A percentile compares a stretch with the other conserved stretches of the same genome.
phyloP scores from a whole-genome alignment of 108 stramenopile genomes.

The Fistulifera solaris region DNA sequence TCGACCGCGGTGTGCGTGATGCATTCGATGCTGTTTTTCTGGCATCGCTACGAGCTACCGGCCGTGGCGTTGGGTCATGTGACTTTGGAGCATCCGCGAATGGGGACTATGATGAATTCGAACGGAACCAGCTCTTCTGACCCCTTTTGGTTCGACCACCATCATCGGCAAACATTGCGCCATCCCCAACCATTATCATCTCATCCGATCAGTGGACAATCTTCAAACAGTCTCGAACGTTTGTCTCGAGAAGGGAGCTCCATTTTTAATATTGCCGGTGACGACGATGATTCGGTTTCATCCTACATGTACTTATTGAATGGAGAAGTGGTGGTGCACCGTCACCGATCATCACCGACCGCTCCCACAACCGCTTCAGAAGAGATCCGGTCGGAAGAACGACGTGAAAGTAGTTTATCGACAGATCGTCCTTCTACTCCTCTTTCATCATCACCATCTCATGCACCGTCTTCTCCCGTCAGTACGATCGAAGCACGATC shows the following conservation, averaged over 20 bases:
- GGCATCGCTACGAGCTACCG: slow-evolving; percentile 86
- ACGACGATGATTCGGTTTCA: slow-evolving; percentile 18
- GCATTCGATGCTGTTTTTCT: slow-evolving; percentile 87
- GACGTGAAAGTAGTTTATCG: too few relatives aligned
- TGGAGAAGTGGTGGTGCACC: slow-evolving; percentile 39
- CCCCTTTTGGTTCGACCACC: not conserved
- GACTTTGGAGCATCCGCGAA: slow-evolving; percentile 48
- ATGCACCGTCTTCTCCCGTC: too few relatives aligned
- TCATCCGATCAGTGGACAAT: not conserved
- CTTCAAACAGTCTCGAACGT: not conserved
- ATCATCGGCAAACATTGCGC: not conserved
- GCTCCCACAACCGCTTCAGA: not conserved
- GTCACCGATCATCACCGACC: not conserved
- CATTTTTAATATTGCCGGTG: not conserved
- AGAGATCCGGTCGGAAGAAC: too few relatives aligned
- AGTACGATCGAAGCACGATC: not conserved
- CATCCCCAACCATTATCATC: not conserved
- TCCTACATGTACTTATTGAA: slow-evolving; percentile 35
- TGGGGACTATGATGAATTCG: slow-evolving; percentile 4
- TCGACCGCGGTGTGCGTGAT: slow-evolving; percentile 63
- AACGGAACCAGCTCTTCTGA: not conserved
- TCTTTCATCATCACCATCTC: too few relatives aligned
- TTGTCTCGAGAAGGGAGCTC: not conserved
- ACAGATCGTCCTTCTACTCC: too few relatives aligned
- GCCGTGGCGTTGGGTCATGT: slow-evolving; percentile 61